Conservation (phyloP, 192 early-diverging fungal species). For the Powellomyces hirtus region DNA sequence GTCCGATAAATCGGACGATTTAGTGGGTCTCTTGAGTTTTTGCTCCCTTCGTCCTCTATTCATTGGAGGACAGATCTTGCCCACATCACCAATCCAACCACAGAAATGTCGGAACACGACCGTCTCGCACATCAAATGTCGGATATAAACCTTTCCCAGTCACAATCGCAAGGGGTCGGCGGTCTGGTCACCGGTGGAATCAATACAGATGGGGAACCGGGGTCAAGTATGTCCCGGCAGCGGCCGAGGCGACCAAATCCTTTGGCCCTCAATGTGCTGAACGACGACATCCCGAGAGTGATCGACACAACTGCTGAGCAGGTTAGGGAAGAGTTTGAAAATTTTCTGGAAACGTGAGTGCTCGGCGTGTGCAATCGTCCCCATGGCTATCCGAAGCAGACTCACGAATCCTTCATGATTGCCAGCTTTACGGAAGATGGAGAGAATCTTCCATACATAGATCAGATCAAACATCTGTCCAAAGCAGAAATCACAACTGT, state of each 20-base stretch:
- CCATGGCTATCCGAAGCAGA: background rate
- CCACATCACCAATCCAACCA: too few relatives aligned
- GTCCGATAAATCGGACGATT: too few relatives aligned
- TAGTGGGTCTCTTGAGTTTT: too few relatives aligned
- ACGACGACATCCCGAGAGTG: conserved; percentile 49
- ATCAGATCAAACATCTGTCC: conserved; percentile 62
- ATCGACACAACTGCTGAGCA: conserved; percentile 70
- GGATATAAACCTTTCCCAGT: background rate
- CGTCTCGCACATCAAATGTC: background rate
- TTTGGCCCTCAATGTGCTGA: conserved; percentile 24
- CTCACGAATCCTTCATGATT: background rate
- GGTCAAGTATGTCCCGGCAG: background rate
- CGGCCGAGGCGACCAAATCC: conserved; percentile 14
- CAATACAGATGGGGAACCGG: background rate
- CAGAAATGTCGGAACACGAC: background rate
- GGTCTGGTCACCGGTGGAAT: conserved; percentile 9
- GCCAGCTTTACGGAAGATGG: conserved; percentile 29
- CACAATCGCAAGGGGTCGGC: conserved; percentile 15
- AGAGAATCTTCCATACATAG: conserved; percentile 54
- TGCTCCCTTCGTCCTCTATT: too few relatives aligned
- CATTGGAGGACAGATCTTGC: too few relatives aligned
- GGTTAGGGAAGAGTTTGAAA: conserved; percentile 67
- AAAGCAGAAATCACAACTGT: conserved; percentile 62
- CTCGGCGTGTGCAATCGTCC: background rate
- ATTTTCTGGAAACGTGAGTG: conserved; percentile 63